Percentiles rank a stretch among this genome's conserved stretches.
Conservation (phyloP, 2,329 filamentous ascomycete genomes). For the Ceratocystis ficicola region DNA sequence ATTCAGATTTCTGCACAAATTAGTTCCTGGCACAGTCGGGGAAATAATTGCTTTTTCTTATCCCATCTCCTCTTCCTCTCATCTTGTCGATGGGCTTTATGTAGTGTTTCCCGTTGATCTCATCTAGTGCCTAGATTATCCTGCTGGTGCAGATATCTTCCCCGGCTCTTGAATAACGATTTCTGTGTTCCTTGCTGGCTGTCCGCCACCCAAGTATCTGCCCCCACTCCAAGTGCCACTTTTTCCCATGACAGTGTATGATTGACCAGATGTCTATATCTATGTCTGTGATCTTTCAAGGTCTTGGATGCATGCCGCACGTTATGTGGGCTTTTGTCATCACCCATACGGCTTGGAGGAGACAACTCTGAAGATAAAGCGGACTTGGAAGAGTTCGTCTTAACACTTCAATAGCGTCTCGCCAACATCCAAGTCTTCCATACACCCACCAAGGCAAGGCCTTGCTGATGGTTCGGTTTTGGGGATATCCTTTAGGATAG, state of each 20-base stretch:
- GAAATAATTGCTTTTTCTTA: neutral
- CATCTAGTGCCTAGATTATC: neutral
- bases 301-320: neutral
- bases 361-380: neutral
- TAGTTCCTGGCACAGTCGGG: neutral
- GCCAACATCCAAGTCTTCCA: neutral
- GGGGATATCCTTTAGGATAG: neutral
- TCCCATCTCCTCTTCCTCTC: neutral
- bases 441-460: neutral
- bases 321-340: neutral
- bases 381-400: neutral
- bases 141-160: neutral
- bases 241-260: neutral
- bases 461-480: neutral
- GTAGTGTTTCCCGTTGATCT: neutral
- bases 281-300: neutral
- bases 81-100: neutral
- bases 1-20: neutral
- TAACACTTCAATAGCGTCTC: neutral
- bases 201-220: neutral
- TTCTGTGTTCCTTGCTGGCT: neutral
- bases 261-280: neutral
- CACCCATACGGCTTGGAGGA: neutral
- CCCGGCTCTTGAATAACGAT: neutral
- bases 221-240: neutral